Base-by-base conservation (phyloP, 805 yeast species). In the Nakazawaea ishiwadae region DNA sequence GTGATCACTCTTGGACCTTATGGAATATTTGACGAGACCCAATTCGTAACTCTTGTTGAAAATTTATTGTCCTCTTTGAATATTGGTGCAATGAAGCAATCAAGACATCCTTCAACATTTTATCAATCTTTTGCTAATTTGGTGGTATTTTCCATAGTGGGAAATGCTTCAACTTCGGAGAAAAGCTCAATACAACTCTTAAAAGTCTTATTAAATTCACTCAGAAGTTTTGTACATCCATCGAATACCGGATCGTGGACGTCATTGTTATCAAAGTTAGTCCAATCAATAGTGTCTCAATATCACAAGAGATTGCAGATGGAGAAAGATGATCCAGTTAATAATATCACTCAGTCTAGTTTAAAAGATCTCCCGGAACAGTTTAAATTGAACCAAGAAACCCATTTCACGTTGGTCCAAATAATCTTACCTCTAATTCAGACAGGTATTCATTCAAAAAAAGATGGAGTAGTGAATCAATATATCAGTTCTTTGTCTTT, bases 191-290 rank as follows among this genome's bases (percentile, higher is more conserved):
- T 82, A 49, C 75, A 68, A 14, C 65, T 71, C 37, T 52, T 90
- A 4, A 65, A 66, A 17, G 69, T 77, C 0, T 63, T 85, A 20
- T 51, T 84, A n/a, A 78, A 79, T 40, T 78, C 95, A 0, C 66
- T 89, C 5, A 82, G 77, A 47, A 85, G 96, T 15, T 86, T 82
- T 60, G 81, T 80, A 3, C 97, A 93, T 58, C 99, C 99, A 5
- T 89, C 98, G 0, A 90, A 90, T 57, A 60, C 70, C n/a, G 98
- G 96, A 0, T 71, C 73, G n/a, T 90, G 98, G 97, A 75, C 95
- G 0, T 60, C 72, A 20, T 65, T 81, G 4, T 74, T 91, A 23
- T 71, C 95, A 1, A 76, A 76, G 44, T 71, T 85, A 20, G 65
- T 84, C n/a, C 71, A 73, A 46, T 73, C 78, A 33, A 62, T 87